phyloP scores from a whole-genome alignment of 2,329 filamentous ascomycete species.

The Macrophomina tecta region DNA sequence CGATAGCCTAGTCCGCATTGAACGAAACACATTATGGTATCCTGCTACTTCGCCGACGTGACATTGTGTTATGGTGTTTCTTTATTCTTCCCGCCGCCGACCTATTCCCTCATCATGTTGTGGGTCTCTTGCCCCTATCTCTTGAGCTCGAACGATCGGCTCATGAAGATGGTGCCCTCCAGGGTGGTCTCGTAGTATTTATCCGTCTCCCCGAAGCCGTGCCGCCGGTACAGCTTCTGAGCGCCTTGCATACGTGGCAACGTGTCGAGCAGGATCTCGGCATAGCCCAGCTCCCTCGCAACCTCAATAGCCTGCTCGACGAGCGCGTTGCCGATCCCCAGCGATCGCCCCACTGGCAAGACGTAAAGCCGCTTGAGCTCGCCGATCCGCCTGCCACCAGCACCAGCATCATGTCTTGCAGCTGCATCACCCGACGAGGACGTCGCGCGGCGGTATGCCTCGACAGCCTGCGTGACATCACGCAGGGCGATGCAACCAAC shows the following conservation, averaged over 20 bases:
- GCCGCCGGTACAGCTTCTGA: constrained; percentile 54
- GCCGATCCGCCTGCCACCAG: constrained; percentile 31
- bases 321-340: constrained; percentile 57
- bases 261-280: constrained; percentile 62
- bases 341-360: constrained; percentile 53
- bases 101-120: no score
- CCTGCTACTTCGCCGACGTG: background rate
- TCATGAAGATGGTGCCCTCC: constrained; percentile 60
- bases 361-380: constrained; percentile 67
- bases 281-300: constrained; percentile 57
- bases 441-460: background rate
- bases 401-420: background rate
- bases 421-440: background rate
- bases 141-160: constrained; percentile 35
- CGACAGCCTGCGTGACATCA: constrained; percentile 25
- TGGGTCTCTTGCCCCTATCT: background rate
- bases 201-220: constrained; percentile 59
- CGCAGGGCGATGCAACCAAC: constrained; percentile 59
- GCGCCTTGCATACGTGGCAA: constrained; percentile 60
- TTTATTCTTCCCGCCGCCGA: no score
- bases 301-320: constrained; percentile 52
- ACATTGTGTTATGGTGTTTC: background rate
- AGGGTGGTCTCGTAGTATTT: constrained; percentile 64
- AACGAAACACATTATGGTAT: constrained; percentile 17
- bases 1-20: constrained; percentile 5